These are phyloP conservation scores for Saturnispora serradocipensis DNA, from an alignment of 805 yeast species.

Conservation along the genomic window DNA sequence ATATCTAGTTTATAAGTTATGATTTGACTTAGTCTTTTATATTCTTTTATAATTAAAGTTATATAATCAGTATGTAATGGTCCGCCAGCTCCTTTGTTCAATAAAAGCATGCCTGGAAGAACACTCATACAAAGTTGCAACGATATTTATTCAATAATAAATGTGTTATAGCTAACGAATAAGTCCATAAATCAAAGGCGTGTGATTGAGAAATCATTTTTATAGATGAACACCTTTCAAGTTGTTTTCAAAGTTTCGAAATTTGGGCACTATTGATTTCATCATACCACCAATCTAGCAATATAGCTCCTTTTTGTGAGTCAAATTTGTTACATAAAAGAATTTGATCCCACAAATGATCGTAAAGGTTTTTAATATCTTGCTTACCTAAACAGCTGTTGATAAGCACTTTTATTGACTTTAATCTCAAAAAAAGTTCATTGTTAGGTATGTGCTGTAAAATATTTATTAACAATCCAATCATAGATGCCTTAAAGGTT, in stretches of 20 bases:
- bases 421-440: slow-evolving; percentile 38
- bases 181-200: too few relatives aligned
- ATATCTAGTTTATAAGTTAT: too few relatives aligned
- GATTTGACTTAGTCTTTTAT: too few relatives aligned
- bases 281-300: slow-evolving; percentile 57
- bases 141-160: too few relatives aligned
- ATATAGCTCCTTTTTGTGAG: slow-evolving; percentile 45
- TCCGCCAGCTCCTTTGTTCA: too few relatives aligned
- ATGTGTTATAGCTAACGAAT: too few relatives aligned
- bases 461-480: slow-evolving; percentile 38
- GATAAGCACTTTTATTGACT: slow-evolving; percentile 32
- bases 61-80: too few relatives aligned
- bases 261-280: slow-evolving; percentile 17
- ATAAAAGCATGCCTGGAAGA: too few relatives aligned
- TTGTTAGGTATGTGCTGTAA: slow-evolving; percentile 43
- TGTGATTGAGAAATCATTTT: neutral
- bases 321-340: slow-evolving; percentile 44
- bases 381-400: slow-evolving; percentile 13
- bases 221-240: neutral
- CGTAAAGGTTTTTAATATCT: slow-evolving; percentile 34
- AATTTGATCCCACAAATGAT: slow-evolving; percentile 42
- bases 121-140: too few relatives aligned
- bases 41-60: too few relatives aligned
- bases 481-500: slow-evolving; percentile 34
- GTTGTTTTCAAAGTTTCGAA: slow-evolving; percentile 10